Percentiles rank a stretch among this genome's conserved stretches.
Conservation (phyloP, 768 basidiomycete genomes). For the Lentinula lateritia region DNA sequence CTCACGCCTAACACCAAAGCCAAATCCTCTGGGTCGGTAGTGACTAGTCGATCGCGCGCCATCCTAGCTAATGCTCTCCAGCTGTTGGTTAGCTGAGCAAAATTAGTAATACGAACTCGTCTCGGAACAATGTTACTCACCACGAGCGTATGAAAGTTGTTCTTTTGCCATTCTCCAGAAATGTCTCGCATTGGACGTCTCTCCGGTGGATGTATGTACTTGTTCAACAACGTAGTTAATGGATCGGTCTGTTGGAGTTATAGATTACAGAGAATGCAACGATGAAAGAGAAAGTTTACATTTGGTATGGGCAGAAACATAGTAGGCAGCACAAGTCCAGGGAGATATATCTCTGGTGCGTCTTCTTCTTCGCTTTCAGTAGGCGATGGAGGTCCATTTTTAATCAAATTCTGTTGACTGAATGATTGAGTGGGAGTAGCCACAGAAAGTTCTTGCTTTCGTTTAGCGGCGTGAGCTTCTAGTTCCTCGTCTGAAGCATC, state of each 20-base stretch:
- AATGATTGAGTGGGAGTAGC: conserved; percentile 20
- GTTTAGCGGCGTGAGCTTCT: conserved; percentile 26
- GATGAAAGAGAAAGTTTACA: conserved; percentile 58
- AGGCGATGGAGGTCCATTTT: conserved; percentile 50
- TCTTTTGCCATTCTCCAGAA: conserved; percentile 66
- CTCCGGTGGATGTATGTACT: conserved; percentile 78
- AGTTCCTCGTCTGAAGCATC: conserved; percentile 29
- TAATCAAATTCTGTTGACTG: conserved; percentile 37
- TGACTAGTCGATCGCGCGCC: conserved; percentile 75
- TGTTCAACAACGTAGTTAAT: conserved; percentile 72
- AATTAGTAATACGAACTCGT: conserved; percentile 14
- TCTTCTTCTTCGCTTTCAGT: conserved; percentile 39
- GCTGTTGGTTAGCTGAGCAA: conserved; percentile 73
- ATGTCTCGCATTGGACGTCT: conserved; percentile 68
- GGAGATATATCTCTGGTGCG: conserved; percentile 56
- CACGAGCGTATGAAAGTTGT: conserved; percentile 74
- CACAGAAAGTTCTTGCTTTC: conserved; percentile 31
- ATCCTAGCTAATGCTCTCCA: conserved; percentile 83
- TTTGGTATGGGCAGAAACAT: conserved; percentile 90
- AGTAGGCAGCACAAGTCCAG: conserved; percentile 63
- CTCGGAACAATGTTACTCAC: conserved; percentile 42
- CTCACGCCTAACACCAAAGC: conserved; percentile 62
- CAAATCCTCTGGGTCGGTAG: conserved; percentile 64
- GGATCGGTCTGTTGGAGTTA: conserved; percentile 71
- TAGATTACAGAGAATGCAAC: conserved; percentile 56